phyloP scores from a whole-genome alignment of 208 protist genomes.

The Lotmaria passim region DNA sequence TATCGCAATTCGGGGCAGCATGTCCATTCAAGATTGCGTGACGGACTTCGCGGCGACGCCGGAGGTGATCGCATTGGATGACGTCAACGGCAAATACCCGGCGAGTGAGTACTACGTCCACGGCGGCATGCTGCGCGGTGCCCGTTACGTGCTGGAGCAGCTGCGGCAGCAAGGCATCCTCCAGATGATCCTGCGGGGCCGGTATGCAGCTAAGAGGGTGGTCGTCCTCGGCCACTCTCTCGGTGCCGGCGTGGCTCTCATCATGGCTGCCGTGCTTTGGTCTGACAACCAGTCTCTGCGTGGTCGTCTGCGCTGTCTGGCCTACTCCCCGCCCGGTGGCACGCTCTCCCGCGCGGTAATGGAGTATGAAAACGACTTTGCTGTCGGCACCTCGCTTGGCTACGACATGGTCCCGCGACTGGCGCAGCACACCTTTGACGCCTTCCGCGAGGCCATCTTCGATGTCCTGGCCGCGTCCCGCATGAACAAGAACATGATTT shows the following conservation, averaged over 20 bases:
- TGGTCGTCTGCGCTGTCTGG: conserved; percentile 66
- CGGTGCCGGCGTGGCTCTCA: conserved; percentile 76
- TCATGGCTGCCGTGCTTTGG: conserved; percentile 73
- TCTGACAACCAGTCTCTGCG: conserved; percentile 52
- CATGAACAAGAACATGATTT: conserved; percentile 71
- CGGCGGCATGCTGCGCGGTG: conserved; percentile 74
- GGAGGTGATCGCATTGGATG: conserved; percentile 39
- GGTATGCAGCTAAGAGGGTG: conserved; percentile 45
- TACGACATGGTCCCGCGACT: conserved; percentile 86
- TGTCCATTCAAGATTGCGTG: conserved; percentile 84
- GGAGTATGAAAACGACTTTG: conserved; percentile 70
- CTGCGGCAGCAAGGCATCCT: conserved; percentile 71
- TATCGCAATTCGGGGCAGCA: conserved; percentile 87
- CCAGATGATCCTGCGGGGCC: conserved; percentile 43
- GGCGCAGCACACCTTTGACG: conserved; percentile 80
- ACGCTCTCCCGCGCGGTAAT: conserved; percentile 70
- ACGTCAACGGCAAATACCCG: conserved; percentile 13
- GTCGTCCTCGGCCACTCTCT: conserved; percentile 89
- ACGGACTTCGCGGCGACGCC: conserved; percentile 80
- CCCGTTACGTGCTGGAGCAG: conserved; percentile 59
- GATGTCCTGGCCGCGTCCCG: conserved; percentile 61
- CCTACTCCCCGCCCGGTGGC: conserved; percentile 84
- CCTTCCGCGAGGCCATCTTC: conserved; percentile 76
- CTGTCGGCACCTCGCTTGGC: conserved; percentile 68
- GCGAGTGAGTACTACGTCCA: conserved; percentile 81